These are phyloP conservation scores for Daldinia decipiens DNA, from an alignment of 495 filamentous ascomycete species.

Conservation along the genomic window DNA sequence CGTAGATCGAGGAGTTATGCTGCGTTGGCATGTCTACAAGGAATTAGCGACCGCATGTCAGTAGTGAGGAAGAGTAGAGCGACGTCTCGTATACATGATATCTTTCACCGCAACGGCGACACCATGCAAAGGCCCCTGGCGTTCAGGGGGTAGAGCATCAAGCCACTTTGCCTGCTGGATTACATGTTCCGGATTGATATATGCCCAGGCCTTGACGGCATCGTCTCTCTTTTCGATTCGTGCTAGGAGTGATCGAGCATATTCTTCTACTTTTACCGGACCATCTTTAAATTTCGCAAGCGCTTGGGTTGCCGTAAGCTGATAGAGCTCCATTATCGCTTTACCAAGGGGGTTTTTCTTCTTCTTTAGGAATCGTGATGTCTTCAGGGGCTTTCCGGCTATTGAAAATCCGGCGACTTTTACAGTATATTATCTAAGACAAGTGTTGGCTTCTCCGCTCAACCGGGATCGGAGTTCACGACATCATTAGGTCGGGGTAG, in stretches of 20 bases:
- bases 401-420: neutral
- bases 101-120: constrained; percentile 67
- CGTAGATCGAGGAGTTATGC: constrained; percentile 61
- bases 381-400: neutral
- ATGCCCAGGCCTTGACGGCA: constrained; percentile 64
- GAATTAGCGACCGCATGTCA: constrained; percentile 8
- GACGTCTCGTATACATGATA: constrained; percentile 66
- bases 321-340: constrained; percentile 47
- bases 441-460: constrained; percentile 4
- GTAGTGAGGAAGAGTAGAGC: neutral
- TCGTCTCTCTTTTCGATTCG: constrained; percentile 60
- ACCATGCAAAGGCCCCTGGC: constrained; percentile 65
- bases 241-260: constrained; percentile 62
- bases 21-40: constrained; percentile 63
- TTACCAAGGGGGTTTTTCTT: neutral
- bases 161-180: constrained; percentile 62
- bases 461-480: constrained; percentile 23
- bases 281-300: constrained; percentile 49
- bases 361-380: neutral
- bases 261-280: constrained; percentile 59
- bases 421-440: neutral
- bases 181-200: constrained; percentile 59
- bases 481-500: constrained; percentile 9
- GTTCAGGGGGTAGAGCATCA: constrained; percentile 55
- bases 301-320: constrained; percentile 54